Evolutionary conservation across 768 basidiomycete genomes (phyloP).

Genomic region (Hygrophoropsis aurantiaca): DNA sequence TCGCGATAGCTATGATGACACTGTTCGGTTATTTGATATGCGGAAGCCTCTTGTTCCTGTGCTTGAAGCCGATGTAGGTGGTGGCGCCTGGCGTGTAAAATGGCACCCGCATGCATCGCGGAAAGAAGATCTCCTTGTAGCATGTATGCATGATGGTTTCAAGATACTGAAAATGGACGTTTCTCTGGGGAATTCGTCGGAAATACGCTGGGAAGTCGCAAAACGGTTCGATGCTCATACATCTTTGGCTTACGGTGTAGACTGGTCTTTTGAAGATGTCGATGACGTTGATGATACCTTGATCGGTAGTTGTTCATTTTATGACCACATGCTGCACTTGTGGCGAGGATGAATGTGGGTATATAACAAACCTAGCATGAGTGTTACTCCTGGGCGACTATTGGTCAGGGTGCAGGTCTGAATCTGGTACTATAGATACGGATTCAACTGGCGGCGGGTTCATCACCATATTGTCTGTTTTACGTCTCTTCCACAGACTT

Average conservation of each 20-base stretch:
- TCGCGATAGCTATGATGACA: conserved; percentile 72
- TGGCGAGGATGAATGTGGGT: conserved; percentile 61
- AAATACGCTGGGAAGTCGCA: conserved; percentile 39
- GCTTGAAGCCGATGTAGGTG: conserved; percentile 66
- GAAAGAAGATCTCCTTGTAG: conserved; percentile 78
- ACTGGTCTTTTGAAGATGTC: conserved; percentile 66
- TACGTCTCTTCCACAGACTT: conserved; percentile 49
- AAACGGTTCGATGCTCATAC: conserved; percentile 72
- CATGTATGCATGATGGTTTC: conserved; percentile 98
- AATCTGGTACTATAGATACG: neutral
- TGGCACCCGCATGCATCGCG: conserved; percentile 84
- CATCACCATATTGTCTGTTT: conserved; percentile 9
- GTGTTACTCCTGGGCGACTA: neutral
- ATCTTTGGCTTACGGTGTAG: conserved; percentile 88
- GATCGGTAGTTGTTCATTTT: conserved; percentile 92
- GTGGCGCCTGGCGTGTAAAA: conserved; percentile 94
- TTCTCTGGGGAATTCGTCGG: conserved; percentile 3
- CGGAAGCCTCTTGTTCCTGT: conserved; percentile 66
- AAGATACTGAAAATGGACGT: conserved; percentile 55
- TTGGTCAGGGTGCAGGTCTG: neutral
- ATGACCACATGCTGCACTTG: conserved; percentile 80
- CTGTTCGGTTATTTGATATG: conserved; percentile 78
- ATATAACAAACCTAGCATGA: neutral
- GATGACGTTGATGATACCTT: conserved; percentile 40
- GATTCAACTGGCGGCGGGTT: conserved; percentile 10